Percentiles rank a stretch among this genome's conserved stretches.
phyloP scores from a whole-genome alignment of 1,284 basidiomycete species.

The Trametes polyzona region DNA sequence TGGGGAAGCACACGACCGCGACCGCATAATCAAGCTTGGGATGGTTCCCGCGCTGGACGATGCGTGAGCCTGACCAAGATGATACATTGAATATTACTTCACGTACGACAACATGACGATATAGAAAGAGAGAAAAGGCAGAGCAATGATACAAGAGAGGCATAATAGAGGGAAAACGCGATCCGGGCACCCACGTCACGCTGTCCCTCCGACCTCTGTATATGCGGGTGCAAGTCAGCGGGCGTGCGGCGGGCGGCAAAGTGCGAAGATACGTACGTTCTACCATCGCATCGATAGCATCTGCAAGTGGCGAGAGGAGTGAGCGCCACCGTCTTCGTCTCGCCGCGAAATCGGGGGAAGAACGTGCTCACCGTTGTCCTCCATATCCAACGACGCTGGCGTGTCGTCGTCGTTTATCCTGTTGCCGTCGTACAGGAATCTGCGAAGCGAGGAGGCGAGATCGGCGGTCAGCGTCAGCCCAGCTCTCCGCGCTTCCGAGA shows the following conservation, averaged over 20 bases:
- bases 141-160: conserved; percentile 21
- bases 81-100: conserved; percentile 30
- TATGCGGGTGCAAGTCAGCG: conserved; percentile 5
- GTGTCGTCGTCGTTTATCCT: conserved; percentile 88
- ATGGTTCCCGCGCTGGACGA: not conserved
- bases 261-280: conserved; percentile 70
- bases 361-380: conserved; percentile 70
- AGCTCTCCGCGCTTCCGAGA: not conserved
- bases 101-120: conserved; percentile 27
- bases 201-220: conserved; percentile 42
- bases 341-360: not conserved
- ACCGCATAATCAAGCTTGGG: not conserved
- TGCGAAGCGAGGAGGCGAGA: conserved; percentile 35
- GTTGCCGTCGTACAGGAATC: conserved; percentile 86
- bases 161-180: conserved; percentile 6
- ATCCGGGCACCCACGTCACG: conserved; percentile 23
- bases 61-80: conserved; percentile 18
- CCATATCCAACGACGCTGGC: conserved; percentile 82
- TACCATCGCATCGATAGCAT: conserved; percentile 91
- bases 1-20: not conserved
- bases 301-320: conserved; percentile 38
- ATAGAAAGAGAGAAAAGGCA: conserved; percentile 2
- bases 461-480: too few relatives aligned
- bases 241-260: not conserved
- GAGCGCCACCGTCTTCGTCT: not conserved